Conservation (phyloP, 2,329 filamentous ascomycete species). For the Exophiala sp. region DNA sequence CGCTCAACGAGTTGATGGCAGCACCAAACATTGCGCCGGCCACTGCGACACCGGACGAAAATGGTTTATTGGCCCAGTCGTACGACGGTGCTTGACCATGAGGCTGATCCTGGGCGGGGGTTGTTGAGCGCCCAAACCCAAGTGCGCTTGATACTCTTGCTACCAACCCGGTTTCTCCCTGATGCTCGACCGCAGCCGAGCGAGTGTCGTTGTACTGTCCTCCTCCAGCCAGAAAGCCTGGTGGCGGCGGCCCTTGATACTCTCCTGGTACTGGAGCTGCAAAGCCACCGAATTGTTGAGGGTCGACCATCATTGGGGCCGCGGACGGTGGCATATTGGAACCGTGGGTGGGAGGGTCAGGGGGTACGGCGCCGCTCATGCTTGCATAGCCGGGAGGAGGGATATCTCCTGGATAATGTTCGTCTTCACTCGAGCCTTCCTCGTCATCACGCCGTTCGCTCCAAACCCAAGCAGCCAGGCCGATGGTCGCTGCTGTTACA, state of each 20-base stretch:
- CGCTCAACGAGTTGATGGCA: slow-evolving; percentile 73
- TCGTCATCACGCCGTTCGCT: slow-evolving; percentile 75
- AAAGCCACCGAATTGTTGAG: slow-evolving; percentile 29
- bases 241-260: slow-evolving; percentile 28
- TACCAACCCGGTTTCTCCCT: slow-evolving; percentile 56
- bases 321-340: slow-evolving; percentile 8
- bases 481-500: slow-evolving; percentile 78
- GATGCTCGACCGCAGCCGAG: slow-evolving; percentile 33
- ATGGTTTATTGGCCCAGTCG: slow-evolving; percentile 72
- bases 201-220: slow-evolving; percentile 32
- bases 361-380: slow-evolving; percentile 30
- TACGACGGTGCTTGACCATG: slow-evolving; percentile 61
- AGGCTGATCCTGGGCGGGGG: slow-evolving; percentile 45
- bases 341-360: slow-evolving; percentile 30
- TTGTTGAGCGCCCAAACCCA: slow-evolving; percentile 53
- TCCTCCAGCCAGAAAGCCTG: slow-evolving; percentile 30
- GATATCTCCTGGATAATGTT: slow-evolving; percentile 49
- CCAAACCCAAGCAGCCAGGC: slow-evolving; percentile 88
- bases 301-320: slow-evolving; percentile 23
- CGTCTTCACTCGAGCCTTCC: slow-evolving; percentile 50
- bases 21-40: slow-evolving; percentile 77
- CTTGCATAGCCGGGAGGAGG: slow-evolving; percentile 42
- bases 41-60: slow-evolving; percentile 73
- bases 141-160: slow-evolving; percentile 74
- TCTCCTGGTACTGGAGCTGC: slow-evolving; percentile 29